Evolutionary conservation across 164 flowering plant species (phyloP), one percentile per base, ranked within the genome.

Genomic region (Magnolia officinalis): DNA sequence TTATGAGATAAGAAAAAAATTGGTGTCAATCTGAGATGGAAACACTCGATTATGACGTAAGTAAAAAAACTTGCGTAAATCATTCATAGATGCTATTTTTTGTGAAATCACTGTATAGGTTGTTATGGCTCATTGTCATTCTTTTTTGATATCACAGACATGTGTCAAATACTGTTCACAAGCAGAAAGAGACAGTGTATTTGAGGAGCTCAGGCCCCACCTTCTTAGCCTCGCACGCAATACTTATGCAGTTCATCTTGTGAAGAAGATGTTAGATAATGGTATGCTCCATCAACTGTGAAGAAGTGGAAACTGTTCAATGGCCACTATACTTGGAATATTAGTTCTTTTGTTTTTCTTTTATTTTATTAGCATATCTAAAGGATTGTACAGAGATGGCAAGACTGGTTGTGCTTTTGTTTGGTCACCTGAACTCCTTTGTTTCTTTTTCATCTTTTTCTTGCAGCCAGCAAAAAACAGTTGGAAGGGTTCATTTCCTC

Each of bases 241-340:
- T 80, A 85, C 90, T 5, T 92, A 92, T 85, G 97, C 98, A n/a
- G 92, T 92, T 65, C 92, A 88, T 85, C 86, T 96, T 71, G 90
- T 96, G 79, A 92, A 86, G 79, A 96, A 96, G 83, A 83, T 96
- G 97, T 81, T 96, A 66, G 98, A 96, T 74, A 88, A 76, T 83
- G 99, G 99, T 96, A 87, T 26, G 83, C 16, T 71, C 16, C 20
- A 19, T 78, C 19, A 51, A 24, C 49, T 70, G 24, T 71, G 37
- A 63, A 70, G n/a, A 23, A 31, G 11, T 72, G 16, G 23, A 68
- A 8, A 23, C 13, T 21, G n/a, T 55, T 21, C 24, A 5, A 50
- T 24, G 8, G 18, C 0, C 50, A 6, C 26, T 19, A 21, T 77
- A 64, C 51, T 50, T 26, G 50, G 37, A n/a, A 21, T 14, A 31